phyloP scores from a whole-genome alignment of 345 rosid species.

The Citrus maxima region DNA sequence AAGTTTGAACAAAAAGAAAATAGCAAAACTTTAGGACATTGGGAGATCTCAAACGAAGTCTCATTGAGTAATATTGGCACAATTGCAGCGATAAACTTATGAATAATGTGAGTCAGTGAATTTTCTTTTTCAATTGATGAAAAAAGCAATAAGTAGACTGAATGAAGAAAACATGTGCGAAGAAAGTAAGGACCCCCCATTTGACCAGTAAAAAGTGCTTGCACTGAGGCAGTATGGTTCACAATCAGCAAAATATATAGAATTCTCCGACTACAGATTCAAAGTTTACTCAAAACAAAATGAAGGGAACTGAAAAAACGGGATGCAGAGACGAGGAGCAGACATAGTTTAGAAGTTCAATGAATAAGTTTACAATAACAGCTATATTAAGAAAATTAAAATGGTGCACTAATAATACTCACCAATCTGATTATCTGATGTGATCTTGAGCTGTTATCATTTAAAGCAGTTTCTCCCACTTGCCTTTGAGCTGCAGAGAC shows the following conservation, averaged over 20 bases:
- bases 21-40: not conserved
- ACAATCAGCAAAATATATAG: not conserved
- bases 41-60: not conserved
- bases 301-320: not conserved
- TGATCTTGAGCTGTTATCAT: constrained; percentile 94
- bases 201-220: not conserved
- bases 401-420: constrained; percentile 17
- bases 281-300: not conserved
- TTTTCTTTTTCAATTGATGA: not conserved
- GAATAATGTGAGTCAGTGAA: not conserved
- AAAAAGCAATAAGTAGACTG: not conserved
- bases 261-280: not conserved
- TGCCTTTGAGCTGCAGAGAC: constrained; percentile 80
- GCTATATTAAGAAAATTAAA: not conserved
- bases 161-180: not conserved
- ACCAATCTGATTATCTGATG: constrained; percentile 98
- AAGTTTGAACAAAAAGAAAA: constrained; percentile 4
- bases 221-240: not conserved
- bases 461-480: constrained; percentile 90
- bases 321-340: not conserved
- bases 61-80: not conserved
- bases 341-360: not conserved
- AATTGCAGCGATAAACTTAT: not conserved
- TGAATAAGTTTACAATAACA: not conserved
- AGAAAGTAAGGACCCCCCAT: not conserved